Evolutionary conservation across 441 rosid genomes (phyloP).

Genomic region (Melastoma candidum): DNA sequence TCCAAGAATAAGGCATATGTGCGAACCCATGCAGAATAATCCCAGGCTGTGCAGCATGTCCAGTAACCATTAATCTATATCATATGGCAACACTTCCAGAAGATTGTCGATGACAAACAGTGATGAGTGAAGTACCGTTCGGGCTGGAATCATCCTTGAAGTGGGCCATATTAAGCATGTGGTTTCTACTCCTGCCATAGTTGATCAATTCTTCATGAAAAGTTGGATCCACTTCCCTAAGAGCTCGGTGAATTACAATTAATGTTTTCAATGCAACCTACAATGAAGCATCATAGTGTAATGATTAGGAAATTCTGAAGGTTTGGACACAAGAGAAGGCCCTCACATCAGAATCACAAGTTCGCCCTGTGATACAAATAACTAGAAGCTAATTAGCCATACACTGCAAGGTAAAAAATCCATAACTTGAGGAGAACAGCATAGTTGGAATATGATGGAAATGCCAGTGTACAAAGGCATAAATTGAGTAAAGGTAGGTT

Average conservation of each 20-base stretch:
- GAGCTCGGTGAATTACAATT: slow-evolving; percentile 83
- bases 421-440: too few species aligned
- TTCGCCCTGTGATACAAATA: background rate
- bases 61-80: slow-evolving; percentile 18
- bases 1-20: slow-evolving; percentile 79
- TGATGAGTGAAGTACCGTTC: slow-evolving; percentile 38
- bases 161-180: slow-evolving; percentile 93
- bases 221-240: slow-evolving; percentile 97
- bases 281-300: background rate
- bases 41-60: slow-evolving; percentile 65
- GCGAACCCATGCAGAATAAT: slow-evolving; percentile 91
- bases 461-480: background rate
- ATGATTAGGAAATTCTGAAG: too few species aligned
- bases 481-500: background rate
- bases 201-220: slow-evolving; percentile 91
- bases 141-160: slow-evolving; percentile 97
- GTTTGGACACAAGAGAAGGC: too few species aligned
- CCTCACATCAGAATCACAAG: background rate
- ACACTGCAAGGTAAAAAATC: too few species aligned
- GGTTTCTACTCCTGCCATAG: slow-evolving; percentile 79
- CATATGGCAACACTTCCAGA: slow-evolving; percentile 5
- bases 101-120: background rate
- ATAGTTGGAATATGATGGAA: too few species aligned
- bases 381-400: background rate
- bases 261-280: slow-evolving; percentile 96